Evolutionary conservation across 2,329 filamentous ascomycete genomes (phyloP), one percentile per base, ranked within the genome.

Genomic region (Decorospora gaudefroyi): DNA sequence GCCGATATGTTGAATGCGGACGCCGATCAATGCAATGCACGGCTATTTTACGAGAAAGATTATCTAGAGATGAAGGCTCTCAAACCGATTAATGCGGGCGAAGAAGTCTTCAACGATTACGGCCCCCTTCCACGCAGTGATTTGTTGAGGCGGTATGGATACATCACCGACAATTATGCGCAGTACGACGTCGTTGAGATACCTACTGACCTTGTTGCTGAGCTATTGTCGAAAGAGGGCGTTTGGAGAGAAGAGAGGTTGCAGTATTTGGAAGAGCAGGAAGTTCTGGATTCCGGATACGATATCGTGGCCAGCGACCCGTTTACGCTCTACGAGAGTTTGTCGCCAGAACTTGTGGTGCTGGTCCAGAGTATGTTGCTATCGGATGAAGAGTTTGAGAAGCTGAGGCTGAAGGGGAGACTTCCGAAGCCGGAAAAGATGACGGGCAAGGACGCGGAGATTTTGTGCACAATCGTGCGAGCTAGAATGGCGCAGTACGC

Each of bases 1-100:
- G 90, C 90, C 1, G 91, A 96, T 65, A 85, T 95, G 62, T 77
- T 96, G 21, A 96, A 95, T 61, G 89, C 90, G 0, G 88, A 96
- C 66, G 90, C 87, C 4, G 84, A 90, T 51, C 73, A 75, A 53
- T 93, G 93, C 69, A 95, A 96, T 57, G 79, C 82, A 13, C 79
- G 80, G 30, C 75, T 85, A 0, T 83, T 81, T 60, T 81, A 85
- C 64, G 80, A 83, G 52, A 74, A 79, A 43, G 72, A 75, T 31
- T 71, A 65, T 8, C 75, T 95, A 6, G 83, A 84, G 2, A 92
- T 93, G 68, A 86, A 84, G 16, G 78, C 87, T 0, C 76, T 91
- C 46, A 81, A 84, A 29, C 72, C 80, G 1, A 90, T 96, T 59
- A 72, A 70, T 16, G 78, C 80, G 0, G 87, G 87, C 4, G 81